Evolutionary conservation across 2,329 filamentous ascomycete species (phyloP).

Genomic region (Hypoxylon sp.): DNA sequence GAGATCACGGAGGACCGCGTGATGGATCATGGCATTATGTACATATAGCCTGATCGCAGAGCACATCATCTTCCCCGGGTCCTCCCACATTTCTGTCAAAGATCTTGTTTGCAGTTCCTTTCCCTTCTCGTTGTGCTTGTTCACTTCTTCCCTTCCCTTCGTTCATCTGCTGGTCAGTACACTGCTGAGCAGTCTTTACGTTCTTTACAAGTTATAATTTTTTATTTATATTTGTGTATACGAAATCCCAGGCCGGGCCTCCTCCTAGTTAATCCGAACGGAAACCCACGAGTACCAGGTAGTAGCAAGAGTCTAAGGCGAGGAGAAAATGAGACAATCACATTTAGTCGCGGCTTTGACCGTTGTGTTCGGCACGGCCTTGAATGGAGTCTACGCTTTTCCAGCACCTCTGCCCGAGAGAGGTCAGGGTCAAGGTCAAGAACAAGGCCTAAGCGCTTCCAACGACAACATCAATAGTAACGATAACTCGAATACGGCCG

Average conservation of each 20-base stretch:
- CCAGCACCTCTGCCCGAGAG: slow-evolving; percentile 20
- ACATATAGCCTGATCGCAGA: slow-evolving; percentile 41
- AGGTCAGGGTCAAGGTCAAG: background rate
- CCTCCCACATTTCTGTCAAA: slow-evolving; percentile 28
- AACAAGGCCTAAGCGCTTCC: background rate
- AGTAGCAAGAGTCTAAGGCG: background rate
- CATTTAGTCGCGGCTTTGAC: slow-evolving; percentile 37
- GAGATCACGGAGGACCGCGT: slow-evolving; percentile 36
- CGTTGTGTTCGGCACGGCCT: slow-evolving; percentile 37
- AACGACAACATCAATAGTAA: slow-evolving; percentile 6
- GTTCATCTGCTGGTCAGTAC: slow-evolving; percentile 44
- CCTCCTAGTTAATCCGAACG: slow-evolving; percentile 3
- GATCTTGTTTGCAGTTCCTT: slow-evolving; percentile 36
- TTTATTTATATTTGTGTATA: slow-evolving; percentile 22
- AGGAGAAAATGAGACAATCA: slow-evolving; percentile 44
- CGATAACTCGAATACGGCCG: slow-evolving; percentile 6
- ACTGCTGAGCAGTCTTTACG: slow-evolving; percentile 44
- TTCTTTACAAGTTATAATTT: slow-evolving; percentile 24
- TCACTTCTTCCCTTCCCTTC: slow-evolving; percentile 32
- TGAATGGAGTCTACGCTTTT: slow-evolving; percentile 40
- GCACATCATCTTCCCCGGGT: slow-evolving; percentile 27
- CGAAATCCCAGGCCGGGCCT: slow-evolving; percentile 15
- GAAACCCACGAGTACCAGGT: background rate
- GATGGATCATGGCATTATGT: slow-evolving; percentile 33
- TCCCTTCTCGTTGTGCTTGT: slow-evolving; percentile 34